phyloP scores from a whole-genome alignment of 805 yeast genomes.

The Yarrowia keelungensis region DNA sequence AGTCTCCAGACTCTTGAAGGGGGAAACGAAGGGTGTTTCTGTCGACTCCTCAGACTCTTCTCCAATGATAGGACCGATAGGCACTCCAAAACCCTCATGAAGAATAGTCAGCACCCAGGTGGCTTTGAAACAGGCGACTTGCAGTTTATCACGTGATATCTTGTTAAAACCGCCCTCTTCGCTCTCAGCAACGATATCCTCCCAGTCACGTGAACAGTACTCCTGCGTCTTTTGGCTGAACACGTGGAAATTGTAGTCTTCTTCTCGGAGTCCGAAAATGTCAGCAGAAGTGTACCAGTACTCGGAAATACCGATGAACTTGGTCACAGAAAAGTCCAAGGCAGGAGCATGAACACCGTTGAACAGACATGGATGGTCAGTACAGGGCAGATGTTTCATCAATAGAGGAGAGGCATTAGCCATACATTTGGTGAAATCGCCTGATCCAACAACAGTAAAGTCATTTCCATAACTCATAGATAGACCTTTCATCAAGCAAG shows the following conservation, averaged over 20 bases:
- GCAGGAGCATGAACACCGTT: constrained; percentile 95
- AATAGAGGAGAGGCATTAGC: constrained; percentile 76
- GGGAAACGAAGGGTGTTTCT: constrained; percentile 52
- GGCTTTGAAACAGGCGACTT: constrained; percentile 90
- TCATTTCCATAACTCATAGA: constrained; percentile 39
- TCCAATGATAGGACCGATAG: constrained; percentile 49
- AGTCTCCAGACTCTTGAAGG: constrained; percentile 82
- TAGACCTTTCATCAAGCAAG: constrained; percentile 79
- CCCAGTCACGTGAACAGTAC: constrained; percentile 84
- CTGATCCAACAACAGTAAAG: constrained; percentile 67
- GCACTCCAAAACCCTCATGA: constrained; percentile 92
- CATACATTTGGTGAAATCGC: constrained; percentile 77
- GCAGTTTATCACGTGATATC: constrained; percentile 60
- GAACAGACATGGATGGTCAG: constrained; percentile 87
- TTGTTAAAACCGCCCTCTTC: constrained; percentile 64
- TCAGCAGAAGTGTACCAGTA: constrained; percentile 98
- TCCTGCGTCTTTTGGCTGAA: constrained; percentile 70
- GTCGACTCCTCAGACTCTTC: constrained; percentile 24
- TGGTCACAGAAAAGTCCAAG: constrained; percentile 77
- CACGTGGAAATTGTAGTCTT: constrained; percentile 67
- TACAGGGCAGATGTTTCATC: constrained; percentile 76
- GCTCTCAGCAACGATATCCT: constrained; percentile 56
- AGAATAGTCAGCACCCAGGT: constrained; percentile 89
- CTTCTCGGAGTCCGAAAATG: constrained; percentile 86
- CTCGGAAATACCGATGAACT: constrained; percentile 92